Conservation (phyloP, 306 rosid species). For the Abrus precatorius region DNA sequence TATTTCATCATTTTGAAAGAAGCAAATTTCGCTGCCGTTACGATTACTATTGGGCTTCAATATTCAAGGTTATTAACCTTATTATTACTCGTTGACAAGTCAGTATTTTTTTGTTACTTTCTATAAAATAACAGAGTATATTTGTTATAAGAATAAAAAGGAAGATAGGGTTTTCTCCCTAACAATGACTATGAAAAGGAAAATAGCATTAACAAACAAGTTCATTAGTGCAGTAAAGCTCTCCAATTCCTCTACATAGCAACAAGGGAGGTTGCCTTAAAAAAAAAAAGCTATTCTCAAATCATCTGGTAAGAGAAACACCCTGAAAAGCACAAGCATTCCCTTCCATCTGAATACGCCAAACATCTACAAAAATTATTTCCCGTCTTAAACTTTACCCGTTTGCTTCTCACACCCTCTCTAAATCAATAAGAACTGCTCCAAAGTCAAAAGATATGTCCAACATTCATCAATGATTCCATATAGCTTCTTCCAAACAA, state of each 20-base stretch:
- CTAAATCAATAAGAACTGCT: conserved; percentile 21
- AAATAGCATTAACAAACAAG: conserved; percentile 1
- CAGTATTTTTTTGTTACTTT: conserved; percentile 36
- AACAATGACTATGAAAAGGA: conserved; percentile 18
- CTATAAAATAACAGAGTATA: conserved; percentile 6
- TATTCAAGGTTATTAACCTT: conserved; percentile 70
- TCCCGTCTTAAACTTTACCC: neutral
- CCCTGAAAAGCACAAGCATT: conserved; percentile 32
- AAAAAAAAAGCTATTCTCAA: neutral
- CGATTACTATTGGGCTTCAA: conserved; percentile 96
- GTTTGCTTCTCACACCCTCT: conserved; percentile 1
- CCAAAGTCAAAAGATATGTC: conserved; percentile 20
- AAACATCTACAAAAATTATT: conserved; percentile 14
- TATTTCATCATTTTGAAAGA: conserved; percentile 74
- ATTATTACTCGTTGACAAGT: conserved; percentile 2
- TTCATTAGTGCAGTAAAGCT: conserved; percentile 18
- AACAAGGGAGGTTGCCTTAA: conserved; percentile 11
- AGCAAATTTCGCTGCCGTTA: conserved; percentile 84
- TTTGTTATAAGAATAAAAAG: conserved; percentile 30
- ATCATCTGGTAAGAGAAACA: conserved; percentile 16
- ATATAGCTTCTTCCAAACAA: conserved; percentile 30
- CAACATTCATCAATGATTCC: neutral
- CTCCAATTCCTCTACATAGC: neutral
- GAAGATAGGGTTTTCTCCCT: conserved; percentile 19
- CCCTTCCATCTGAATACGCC: conserved; percentile 12